Evolutionary conservation across 352 stramenopile species (phyloP).

Genomic region (Phytophthora pluvialis): DNA sequence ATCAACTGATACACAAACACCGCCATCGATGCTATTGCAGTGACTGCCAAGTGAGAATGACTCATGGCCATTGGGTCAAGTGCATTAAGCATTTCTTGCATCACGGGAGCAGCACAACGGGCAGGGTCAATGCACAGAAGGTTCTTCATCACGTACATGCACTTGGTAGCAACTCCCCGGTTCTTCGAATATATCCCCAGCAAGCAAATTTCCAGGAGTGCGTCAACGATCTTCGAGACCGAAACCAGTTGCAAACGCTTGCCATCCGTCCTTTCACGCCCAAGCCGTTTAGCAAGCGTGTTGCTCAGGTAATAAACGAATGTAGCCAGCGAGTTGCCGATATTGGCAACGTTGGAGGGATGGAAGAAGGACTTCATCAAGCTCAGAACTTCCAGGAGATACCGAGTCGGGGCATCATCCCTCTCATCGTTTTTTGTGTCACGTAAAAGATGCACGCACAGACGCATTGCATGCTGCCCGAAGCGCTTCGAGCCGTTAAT

Average conservation of each 20-base stretch:
- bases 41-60: constrained; percentile 73
- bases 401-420: constrained; percentile 41
- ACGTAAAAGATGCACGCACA: constrained; percentile 61
- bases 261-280: constrained; percentile 45
- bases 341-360: constrained; percentile 71
- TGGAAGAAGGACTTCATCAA: constrained; percentile 77
- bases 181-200: constrained; percentile 84
- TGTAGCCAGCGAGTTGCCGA: constrained; percentile 57
- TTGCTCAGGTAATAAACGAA: constrained; percentile 65
- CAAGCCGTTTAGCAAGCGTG: constrained; percentile 55
- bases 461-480: constrained; percentile 57
- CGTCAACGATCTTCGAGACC: constrained; percentile 50
- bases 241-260: constrained; percentile 39
- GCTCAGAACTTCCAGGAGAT: constrained; percentile 63
- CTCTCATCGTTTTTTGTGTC: constrained; percentile 23
- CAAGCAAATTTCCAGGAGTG: constrained; percentile 58
- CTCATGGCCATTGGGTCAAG: constrained; percentile 73
- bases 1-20: constrained; percentile 70
- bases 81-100: constrained; percentile 77
- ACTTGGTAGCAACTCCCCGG: constrained; percentile 61
- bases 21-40: constrained; percentile 72
- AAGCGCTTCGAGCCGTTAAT: constrained; percentile 65
- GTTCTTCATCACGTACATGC: constrained; percentile 77
- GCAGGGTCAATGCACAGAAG: constrained; percentile 59
- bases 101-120: constrained; percentile 47